Conservation (phyloP, 352 stramenopile species). For the Phytophthora constricta region DNA sequence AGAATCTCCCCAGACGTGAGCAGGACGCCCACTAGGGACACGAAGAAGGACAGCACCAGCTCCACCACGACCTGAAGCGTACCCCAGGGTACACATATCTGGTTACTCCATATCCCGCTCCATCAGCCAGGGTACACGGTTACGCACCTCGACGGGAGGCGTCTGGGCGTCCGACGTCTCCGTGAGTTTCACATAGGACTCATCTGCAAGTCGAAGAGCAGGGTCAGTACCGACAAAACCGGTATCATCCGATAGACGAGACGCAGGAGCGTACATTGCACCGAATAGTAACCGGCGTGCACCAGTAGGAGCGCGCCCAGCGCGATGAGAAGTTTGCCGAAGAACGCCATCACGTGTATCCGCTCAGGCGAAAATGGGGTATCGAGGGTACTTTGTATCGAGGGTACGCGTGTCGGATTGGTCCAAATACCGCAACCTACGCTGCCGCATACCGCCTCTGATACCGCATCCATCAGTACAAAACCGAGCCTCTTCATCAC, state of each 20-base stretch:
- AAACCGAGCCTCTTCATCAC: too few species aligned
- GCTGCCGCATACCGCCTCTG: constrained; percentile 1
- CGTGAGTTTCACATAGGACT: constrained; percentile 76
- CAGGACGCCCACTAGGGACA: constrained; percentile 74
- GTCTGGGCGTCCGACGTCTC: constrained; percentile 77
- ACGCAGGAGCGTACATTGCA: constrained; percentile 63
- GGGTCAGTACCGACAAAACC: constrained; percentile 4
- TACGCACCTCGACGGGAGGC: constrained; percentile 62
- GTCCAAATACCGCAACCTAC: not conserved
- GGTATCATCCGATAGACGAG: not conserved
- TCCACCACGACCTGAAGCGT: constrained; percentile 84
- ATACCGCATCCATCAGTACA: too few species aligned
- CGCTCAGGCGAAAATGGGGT: too few species aligned
- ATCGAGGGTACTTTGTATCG: too few species aligned
- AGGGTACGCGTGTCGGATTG: too few species aligned
- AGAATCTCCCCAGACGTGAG: constrained; percentile 73
- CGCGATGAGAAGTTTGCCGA: constrained; percentile 77
- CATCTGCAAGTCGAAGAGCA: constrained; percentile 46
- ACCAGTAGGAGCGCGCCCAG: constrained; percentile 71
- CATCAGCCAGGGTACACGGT: too few species aligned
- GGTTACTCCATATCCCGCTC: too few species aligned
- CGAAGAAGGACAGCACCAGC: constrained; percentile 68
- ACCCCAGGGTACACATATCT: too few species aligned
- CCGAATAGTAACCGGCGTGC: constrained; percentile 83
- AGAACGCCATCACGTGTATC: constrained; percentile 68